Evolutionary conservation across 192 early-diverging fungal genomes (phyloP).

Genomic region (Linnemannia exigua): DNA sequence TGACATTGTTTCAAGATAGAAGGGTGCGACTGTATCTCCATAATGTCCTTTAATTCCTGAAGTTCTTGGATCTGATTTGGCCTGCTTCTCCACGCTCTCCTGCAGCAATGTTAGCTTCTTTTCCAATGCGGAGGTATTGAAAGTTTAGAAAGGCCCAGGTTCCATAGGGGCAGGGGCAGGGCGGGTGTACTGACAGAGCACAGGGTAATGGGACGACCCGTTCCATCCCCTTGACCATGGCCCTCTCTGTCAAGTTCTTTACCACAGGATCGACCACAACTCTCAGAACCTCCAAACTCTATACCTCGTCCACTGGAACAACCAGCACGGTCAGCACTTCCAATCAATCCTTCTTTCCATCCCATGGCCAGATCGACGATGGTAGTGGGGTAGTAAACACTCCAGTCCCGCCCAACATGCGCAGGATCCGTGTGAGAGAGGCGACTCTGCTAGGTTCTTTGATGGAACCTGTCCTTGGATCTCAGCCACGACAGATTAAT

Average conservation of each 20-base stretch:
- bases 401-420: neutral
- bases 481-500: neutral
- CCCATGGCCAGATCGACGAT: neutral
- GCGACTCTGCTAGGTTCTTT: neutral
- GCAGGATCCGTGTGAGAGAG: neutral
- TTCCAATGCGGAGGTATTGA: too few relatives aligned
- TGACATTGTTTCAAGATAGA: conserved; percentile 51
- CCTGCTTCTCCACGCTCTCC: conserved; percentile 53
- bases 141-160: too few relatives aligned
- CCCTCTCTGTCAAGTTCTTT: neutral
- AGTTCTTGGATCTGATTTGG: conserved; percentile 34
- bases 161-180: too few relatives aligned
- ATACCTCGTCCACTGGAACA: neutral
- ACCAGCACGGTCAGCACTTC: neutral
- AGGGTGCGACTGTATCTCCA: conserved; percentile 48
- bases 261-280: neutral
- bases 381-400: neutral
- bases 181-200: too few relatives aligned
- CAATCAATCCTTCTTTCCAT: neutral
- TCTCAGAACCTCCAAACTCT: neutral
- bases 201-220: neutral
- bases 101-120: too few relatives aligned
- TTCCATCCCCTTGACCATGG: neutral
- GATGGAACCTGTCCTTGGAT: neutral
- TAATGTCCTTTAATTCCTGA: conserved; percentile 36